These are phyloP conservation scores for Candida frijolesensis DNA, from an alignment of 1,139 yeast species.

Conservation along the genomic window DNA sequence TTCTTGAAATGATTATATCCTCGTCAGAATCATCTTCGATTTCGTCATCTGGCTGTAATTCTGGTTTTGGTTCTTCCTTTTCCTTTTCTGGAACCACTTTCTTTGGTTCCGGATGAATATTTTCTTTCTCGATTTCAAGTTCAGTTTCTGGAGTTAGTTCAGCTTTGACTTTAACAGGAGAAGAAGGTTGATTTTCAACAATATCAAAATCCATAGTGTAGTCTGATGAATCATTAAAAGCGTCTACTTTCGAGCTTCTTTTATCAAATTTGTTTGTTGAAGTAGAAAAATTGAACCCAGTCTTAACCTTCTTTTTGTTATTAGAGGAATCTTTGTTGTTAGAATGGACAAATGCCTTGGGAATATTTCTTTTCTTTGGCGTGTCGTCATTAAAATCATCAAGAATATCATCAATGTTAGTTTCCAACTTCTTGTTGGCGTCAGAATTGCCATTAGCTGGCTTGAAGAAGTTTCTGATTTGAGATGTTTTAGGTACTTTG, in stretches of 20 bases:
- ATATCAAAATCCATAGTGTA: conserved; percentile 24
- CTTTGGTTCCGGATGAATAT: conserved; percentile 12
- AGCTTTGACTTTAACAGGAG: conserved; percentile 24
- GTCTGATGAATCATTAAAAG: conserved; percentile 19
- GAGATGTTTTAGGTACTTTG: conserved; percentile 50
- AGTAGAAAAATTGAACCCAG: conserved; percentile 32
- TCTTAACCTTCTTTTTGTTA: conserved; percentile 18
- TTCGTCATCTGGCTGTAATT: conserved; percentile 15
- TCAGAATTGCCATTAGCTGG: conserved; percentile 27
- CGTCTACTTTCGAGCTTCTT: conserved; percentile 17
- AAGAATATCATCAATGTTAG: conserved; percentile 49
- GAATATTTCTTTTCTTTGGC: conserved; percentile 18
- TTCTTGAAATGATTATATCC: conserved; percentile 48
- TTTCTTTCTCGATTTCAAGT: conserved; percentile 18
- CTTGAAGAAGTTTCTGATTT: conserved; percentile 57
- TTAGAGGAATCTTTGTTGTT: conserved; percentile 18
- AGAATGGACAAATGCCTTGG: conserved; percentile 15
- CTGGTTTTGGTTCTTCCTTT: neutral
- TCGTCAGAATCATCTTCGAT: conserved; percentile 50
- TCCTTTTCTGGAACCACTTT: neutral
- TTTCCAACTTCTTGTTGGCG: conserved; percentile 32
- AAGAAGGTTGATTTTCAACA: conserved; percentile 27
- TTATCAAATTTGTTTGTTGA: conserved; percentile 16
- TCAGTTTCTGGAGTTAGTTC: conserved; percentile 15
- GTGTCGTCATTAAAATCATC: conserved; percentile 38